phyloP scores from a whole-genome alignment of 306 rosid genomes.

The Cicer chorassanicum region DNA sequence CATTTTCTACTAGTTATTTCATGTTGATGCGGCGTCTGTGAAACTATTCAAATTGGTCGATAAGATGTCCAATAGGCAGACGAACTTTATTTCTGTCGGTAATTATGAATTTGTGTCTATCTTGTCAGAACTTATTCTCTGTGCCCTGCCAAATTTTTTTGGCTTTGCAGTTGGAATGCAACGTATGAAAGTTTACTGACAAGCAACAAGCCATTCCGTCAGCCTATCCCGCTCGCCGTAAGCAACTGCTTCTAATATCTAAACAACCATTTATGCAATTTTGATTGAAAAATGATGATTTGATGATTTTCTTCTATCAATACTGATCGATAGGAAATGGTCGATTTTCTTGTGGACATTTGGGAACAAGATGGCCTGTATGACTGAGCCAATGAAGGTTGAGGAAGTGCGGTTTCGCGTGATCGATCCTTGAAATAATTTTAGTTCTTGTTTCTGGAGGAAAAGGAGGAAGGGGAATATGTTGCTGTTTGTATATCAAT shows the following conservation, averaged over 20 bases:
- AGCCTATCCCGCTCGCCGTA: slow-evolving; percentile 79
- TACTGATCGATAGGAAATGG: slow-evolving; percentile 79
- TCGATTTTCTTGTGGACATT: slow-evolving; percentile 90
- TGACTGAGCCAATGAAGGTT: slow-evolving; percentile 58
- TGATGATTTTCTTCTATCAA: slow-evolving; percentile 28
- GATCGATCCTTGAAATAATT: slow-evolving; percentile 50
- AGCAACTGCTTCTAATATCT: slow-evolving; percentile 41
- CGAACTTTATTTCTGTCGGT: slow-evolving; percentile 33
- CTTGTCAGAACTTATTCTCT: slow-evolving; percentile 69
- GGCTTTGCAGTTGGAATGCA: slow-evolving; percentile 93
- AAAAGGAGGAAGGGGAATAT: slow-evolving; percentile 48
- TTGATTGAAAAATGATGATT: slow-evolving; percentile 5
- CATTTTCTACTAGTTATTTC: slow-evolving; percentile 13
- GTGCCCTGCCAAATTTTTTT: slow-evolving; percentile 57
- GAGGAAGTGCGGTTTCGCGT: slow-evolving; percentile 44
- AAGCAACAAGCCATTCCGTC: slow-evolving; percentile 87
- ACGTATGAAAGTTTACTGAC: slow-evolving; percentile 84
- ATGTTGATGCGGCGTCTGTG: neutral
- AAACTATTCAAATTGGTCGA: slow-evolving; percentile 9
- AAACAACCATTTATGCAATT: slow-evolving; percentile 13
- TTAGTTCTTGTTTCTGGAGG: slow-evolving; percentile 50
- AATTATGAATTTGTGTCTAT: slow-evolving; percentile 49
- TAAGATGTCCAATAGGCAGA: slow-evolving; percentile 23
- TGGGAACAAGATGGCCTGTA: slow-evolving; percentile 97
- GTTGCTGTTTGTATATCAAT: slow-evolving; percentile 50